Evolutionary conservation across 2,329 filamentous ascomycete species (phyloP), one percentile per base, ranked within the genome.

Genomic region (Trichoderma sp.): DNA sequence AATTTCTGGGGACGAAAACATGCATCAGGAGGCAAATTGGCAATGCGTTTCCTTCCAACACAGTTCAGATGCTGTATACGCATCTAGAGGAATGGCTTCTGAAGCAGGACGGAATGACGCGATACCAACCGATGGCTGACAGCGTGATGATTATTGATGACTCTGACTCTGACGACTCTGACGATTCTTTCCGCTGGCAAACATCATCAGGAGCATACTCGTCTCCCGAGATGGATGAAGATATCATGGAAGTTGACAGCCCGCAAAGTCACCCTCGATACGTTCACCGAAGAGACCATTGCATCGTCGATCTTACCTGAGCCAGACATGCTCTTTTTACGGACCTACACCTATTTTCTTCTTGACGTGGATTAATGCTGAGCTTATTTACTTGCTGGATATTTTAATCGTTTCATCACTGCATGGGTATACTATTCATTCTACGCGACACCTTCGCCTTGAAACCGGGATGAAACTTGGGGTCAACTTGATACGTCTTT

Each of bases 21-120:
- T 77, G 75, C 16, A 79, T 87, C 19, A 86, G 86, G 72, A 85
- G 83, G 71, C 91, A 94, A 76, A 92, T 95, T 71, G 92, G 92
- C 0, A 95, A 96, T 74, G 92, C 92, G 0, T 93, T 95, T 19
- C 91, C 93, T 0, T 88, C 92, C 0, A 80, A 80, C 33, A 84
- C 86, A 0, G 87, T 87, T 3, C 78, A 79, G 31, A 78, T 83
- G 0, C 74, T 88, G 0, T 87, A 85, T 71, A 75, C 76, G n/a
- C 84, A 87, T 60, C 73, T 88, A 10, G 77, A 82, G 21, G 71
- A 76, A 8, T 86, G 82, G 79, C 74, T 88, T 1, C 75, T 86
- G 16, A 71, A 76, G 1, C 74, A 81, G 24, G 86, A 88, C 66
- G 76, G 79, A 0, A 74, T 83, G 21, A 56, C 40, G 19, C 72